Percentiles rank a stretch among this genome's conserved stretches.
These are phyloP conservation scores for Endotrypanum monterogeii DNA, from an alignment of 208 protist species.

Conservation along the genomic window DNA sequence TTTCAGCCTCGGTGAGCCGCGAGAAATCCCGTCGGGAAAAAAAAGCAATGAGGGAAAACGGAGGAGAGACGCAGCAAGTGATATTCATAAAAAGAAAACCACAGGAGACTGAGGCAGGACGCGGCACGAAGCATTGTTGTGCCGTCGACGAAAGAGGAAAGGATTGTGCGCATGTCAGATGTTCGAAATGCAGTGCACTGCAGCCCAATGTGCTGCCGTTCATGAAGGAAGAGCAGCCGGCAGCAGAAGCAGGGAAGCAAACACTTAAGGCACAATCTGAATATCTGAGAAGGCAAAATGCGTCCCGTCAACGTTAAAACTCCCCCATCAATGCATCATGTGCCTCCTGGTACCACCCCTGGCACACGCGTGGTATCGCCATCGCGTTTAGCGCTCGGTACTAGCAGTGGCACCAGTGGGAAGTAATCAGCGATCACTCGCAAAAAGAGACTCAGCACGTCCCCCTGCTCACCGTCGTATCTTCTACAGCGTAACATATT, in stretches of 20 bases:
- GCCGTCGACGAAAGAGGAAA: neutral
- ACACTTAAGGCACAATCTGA: neutral
- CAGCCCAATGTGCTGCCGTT: neutral
- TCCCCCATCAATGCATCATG: neutral
- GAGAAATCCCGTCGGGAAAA: neutral
- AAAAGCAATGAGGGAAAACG: neutral
- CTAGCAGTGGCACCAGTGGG: constrained; percentile 10
- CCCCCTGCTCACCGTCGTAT: constrained; percentile 26
- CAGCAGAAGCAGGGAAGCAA: no score
- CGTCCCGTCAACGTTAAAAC: neutral
- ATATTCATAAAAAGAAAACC: neutral
- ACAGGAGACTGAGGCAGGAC: neutral
- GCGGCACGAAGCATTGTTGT: neutral
- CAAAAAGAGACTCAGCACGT: constrained; percentile 50
- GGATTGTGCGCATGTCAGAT: neutral
- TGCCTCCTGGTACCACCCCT: neutral
- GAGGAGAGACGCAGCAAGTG: neutral
- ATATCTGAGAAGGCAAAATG: neutral
- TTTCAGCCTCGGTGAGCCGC: no score
- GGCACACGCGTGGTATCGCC: neutral
- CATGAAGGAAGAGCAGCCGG: no score
- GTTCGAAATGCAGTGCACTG: neutral
- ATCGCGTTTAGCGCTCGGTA: neutral
- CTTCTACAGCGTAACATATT: constrained; percentile 30
- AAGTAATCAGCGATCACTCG: constrained; percentile 28